Percentiles rank a stretch among this genome's conserved stretches.
phyloP scores from a whole-genome alignment of 2,329 filamentous ascomycete genomes.

The Trichoderma harzianum region DNA sequence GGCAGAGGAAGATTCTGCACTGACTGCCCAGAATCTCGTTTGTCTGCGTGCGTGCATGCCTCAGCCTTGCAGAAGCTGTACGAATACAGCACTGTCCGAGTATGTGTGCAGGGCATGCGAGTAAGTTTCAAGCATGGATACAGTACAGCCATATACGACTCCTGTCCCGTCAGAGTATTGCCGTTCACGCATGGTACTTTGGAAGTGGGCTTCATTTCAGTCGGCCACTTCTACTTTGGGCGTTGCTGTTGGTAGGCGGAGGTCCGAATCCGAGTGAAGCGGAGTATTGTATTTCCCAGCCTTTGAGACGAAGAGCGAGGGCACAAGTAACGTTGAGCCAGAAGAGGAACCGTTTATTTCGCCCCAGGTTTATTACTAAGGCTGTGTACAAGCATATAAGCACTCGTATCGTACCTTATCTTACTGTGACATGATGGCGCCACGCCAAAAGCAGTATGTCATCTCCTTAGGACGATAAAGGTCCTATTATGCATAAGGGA shows the following conservation, averaged over 20 bases:
- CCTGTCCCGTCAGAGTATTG: not conserved
- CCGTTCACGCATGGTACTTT: not conserved
- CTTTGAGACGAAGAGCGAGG: not conserved
- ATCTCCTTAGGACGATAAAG: not conserved
- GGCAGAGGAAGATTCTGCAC: not conserved
- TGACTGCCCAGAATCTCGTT: not conserved
- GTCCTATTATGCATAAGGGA: not conserved
- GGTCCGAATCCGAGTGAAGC: not conserved
- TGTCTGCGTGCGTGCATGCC: not conserved
- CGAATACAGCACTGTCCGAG: not conserved
- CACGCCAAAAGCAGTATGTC: not conserved
- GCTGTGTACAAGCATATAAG: not conserved
- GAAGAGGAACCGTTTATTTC: not conserved
- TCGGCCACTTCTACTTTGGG: constrained; percentile 14
- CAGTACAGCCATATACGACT: not conserved
- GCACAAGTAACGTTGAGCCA: not conserved
- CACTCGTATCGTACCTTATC: not conserved
- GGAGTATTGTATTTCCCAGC: not conserved
- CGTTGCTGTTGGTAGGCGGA: not conserved
- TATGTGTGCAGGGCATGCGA: not conserved
- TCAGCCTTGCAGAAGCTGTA: not conserved
- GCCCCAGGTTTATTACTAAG: not conserved
- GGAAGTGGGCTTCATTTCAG: constrained; percentile 10
- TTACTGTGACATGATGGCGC: not conserved
- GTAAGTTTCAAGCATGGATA: not conserved